phyloP scores from a whole-genome alignment of 148 eudicot species.

The Nepenthes mirabilis region DNA sequence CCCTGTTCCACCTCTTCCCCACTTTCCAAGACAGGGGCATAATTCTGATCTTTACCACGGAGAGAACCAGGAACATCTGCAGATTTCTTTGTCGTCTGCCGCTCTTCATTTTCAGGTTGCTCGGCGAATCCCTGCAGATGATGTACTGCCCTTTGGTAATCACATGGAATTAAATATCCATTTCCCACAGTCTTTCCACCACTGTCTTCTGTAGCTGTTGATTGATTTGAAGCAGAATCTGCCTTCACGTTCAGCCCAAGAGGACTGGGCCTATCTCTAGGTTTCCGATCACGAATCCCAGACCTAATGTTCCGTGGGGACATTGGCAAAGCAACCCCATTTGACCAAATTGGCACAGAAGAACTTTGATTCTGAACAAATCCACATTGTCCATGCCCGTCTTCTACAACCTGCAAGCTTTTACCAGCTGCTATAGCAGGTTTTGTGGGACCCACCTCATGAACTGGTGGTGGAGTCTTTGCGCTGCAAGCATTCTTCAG shows the following conservation, averaged over 20 bases:
- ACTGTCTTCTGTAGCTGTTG: slow-evolving; percentile 26
- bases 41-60: slow-evolving; percentile 15
- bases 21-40: slow-evolving; percentile 15
- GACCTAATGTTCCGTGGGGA: slow-evolving; percentile 44
- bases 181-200: slow-evolving; percentile 22
- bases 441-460: slow-evolving; percentile 28
- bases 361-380: slow-evolving; percentile 22
- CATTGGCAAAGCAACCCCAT: slow-evolving; percentile 30
- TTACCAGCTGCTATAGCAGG: slow-evolving; percentile 12
- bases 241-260: slow-evolving; percentile 44
- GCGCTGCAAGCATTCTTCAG: slow-evolving; percentile 38
- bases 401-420: slow-evolving; percentile 15
- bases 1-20: slow-evolving; percentile 29
- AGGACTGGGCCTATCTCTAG: slow-evolving; percentile 42
- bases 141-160: slow-evolving; percentile 32
- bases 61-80: slow-evolving; percentile 15
- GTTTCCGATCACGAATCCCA: slow-evolving; percentile 28
- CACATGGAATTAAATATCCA: slow-evolving; percentile 29
- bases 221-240: slow-evolving; percentile 19
- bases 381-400: slow-evolving; percentile 21
- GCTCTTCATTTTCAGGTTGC: slow-evolving; percentile 22
- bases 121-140: slow-evolving; percentile 27
- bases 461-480: slow-evolving; percentile 26
- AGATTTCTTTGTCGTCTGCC: slow-evolving; percentile 11
- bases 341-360: slow-evolving; percentile 24